Evolutionary conservation across 2,329 filamentous ascomycete species (phyloP), one percentile per base, ranked within the genome.

Genomic region (Aspergillus vadensis): DNA sequence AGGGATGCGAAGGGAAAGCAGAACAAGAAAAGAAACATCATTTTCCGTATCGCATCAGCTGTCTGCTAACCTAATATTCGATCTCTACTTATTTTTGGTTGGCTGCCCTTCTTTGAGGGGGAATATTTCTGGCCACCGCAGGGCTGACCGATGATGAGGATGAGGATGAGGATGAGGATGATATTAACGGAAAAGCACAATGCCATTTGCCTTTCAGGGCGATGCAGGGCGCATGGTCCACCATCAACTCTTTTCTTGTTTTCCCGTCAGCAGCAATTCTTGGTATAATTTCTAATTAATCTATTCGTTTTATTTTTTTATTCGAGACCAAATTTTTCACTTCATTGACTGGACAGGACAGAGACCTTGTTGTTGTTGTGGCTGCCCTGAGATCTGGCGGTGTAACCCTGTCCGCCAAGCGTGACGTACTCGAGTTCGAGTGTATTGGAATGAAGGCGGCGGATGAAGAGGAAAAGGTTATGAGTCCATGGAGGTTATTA

Each of bases 331-430:
- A 15, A 14, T 32, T 14, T 27, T 44, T 47, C 41, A 41, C 21
- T 52, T 48, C 32, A 48, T 41, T 52, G 41, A 39, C 49, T 59
- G 49, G 43, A 44, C 47, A 27, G 47, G 41, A 21, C 17, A 44
- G 17, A 19, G 39, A 43, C 39, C 9, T 17, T 6, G 41, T 55
- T 36, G 59, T 64, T 48, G 51, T 55, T 57, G 55, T 60, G 57
- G 63, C 64, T 61, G 59, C 51, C 60, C 64, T 60, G 62, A 64
- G 61, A 63, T 68, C 65, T 68, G 58, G 66, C 66, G 66, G 66
- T 68, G 66, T 67, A 68, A 67, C 62, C 44, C 38, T n/a, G 39
- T 57, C 52, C 41, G 61, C 63, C 54, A 64, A 65, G 63, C 39
- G 39, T 27, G 30, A 54, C 38, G 55, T 55, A 50, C 48, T 59